Evolutionary conservation across 106 monocot genomes (phyloP), one percentile per base, ranked within the genome.

Genomic region (Phalaenopsis equestris): DNA sequence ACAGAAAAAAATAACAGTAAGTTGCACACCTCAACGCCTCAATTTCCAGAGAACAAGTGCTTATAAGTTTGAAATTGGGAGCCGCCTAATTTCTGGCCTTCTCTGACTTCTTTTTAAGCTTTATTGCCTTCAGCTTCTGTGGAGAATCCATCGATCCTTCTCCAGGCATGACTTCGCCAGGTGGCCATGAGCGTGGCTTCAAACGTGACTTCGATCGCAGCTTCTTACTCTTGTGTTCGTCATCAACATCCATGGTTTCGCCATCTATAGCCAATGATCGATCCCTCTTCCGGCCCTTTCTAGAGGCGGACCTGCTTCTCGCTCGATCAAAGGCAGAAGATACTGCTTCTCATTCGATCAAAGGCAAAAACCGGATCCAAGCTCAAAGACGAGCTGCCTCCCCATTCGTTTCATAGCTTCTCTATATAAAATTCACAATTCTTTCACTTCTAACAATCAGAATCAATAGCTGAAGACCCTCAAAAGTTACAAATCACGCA

Each of bases 11-110:
- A 30, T 30, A 30, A 30, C 30, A 30, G 30, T 30, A 30, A 30
- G 30, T 30, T 14, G 52, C 12, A 0, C 37, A 77, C 72, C 78
- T 83, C 77, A 96, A 67, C 95, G 88, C 79, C 95, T 86, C 46
- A 86, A 49, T 99, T 99, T 42, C 99, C 99, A 56, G 99, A 95
- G 81, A 87, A 99, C 67, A 99, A 79, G 81, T 99, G 95, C 84
- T 99, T 99, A 8, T 99, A 8, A 94, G 98, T 75, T 90, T 95
- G 88, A 99, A 82, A 81, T 87, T 93, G 11, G 90, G 91, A 79
- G 99, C 95, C 38, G 80, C 84, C 89, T 91, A 93, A 55, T 94
- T 99, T 82, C 99, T 91, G 41, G 64, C 23, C 86, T 83, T 94
- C 48, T 80, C 77, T 36, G 94, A 80, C 21, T 89, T 93, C 84